Conservation (phyloP, 1,284 basidiomycete species). For the Anthracocystis panici-leucophaei region DNA sequence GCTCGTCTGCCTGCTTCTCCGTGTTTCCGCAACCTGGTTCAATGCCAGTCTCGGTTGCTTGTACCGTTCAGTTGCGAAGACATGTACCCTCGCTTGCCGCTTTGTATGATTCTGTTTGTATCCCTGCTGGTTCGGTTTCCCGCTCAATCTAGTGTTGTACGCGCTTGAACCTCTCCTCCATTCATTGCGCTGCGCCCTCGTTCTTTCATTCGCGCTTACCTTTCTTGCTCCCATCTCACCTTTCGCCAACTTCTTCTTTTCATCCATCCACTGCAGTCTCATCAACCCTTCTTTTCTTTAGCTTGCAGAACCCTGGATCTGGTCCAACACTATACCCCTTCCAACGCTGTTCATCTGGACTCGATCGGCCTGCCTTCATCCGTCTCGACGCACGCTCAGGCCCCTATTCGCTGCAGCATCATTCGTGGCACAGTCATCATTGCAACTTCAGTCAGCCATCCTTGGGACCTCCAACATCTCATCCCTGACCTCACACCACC, state of each 20-base stretch:
- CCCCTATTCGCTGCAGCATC: neutral
- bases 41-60: too few relatives aligned
- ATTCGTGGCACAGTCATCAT: neutral
- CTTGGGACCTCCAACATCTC: neutral
- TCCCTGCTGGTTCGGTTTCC: neutral
- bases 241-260: too few relatives aligned
- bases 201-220: too few relatives aligned
- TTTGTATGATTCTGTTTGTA: neutral
- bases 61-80: neutral
- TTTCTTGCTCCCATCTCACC: too few relatives aligned
- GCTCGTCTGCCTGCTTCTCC: neutral
- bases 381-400: neutral
- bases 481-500: neutral
- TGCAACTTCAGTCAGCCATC: neutral
- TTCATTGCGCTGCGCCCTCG: too few relatives aligned
- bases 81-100: slow-evolving; percentile 4
- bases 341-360: too few relatives aligned
- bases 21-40: neutral
- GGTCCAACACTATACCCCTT: too few relatives aligned
- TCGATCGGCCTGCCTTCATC: too few relatives aligned
- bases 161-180: slow-evolving; percentile 2
- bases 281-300: too few relatives aligned
- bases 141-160: neutral
- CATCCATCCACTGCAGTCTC: too few relatives aligned
- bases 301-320: too few relatives aligned